Evolutionary conservation across 2,329 filamentous ascomycete species (phyloP).

Genomic region (Claviceps humidiphila): DNA sequence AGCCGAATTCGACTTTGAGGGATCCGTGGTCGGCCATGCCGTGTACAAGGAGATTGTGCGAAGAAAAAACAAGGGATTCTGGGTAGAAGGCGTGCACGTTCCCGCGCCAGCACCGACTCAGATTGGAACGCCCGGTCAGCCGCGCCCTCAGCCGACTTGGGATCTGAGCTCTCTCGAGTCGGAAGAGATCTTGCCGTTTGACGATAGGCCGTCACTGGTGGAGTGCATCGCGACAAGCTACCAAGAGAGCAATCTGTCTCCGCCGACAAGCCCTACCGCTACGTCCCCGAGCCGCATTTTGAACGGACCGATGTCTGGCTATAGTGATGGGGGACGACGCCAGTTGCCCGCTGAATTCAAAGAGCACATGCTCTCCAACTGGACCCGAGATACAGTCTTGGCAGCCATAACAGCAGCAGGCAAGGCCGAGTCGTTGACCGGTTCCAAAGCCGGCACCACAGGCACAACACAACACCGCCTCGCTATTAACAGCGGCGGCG

Average conservation of each 20-base stretch:
- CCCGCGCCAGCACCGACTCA: constrained; percentile 53
- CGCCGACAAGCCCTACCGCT: constrained; percentile 53
- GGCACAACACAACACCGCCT: constrained; percentile 40
- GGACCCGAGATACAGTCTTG: constrained; percentile 65
- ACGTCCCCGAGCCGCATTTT: constrained; percentile 54
- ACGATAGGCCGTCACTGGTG: constrained; percentile 57
- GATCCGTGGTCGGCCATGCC: constrained; percentile 52
- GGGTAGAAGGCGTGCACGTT: constrained; percentile 61
- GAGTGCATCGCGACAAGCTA: constrained; percentile 64
- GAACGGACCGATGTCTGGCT: constrained; percentile 47
- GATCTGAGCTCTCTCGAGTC: constrained; percentile 42
- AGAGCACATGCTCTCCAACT: constrained; percentile 66
- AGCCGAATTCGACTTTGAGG: constrained; percentile 65
- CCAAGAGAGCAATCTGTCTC: constrained; percentile 44
- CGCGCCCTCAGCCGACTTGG: constrained; percentile 30
- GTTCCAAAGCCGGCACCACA: constrained; percentile 55
- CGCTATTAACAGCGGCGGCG: constrained; percentile 31
- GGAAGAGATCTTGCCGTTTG: constrained; percentile 60
- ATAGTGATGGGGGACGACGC: constrained; percentile 27
- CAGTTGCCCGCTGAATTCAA: constrained; percentile 53
- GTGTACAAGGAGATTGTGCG: constrained; percentile 66
- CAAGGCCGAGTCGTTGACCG: constrained; percentile 61
- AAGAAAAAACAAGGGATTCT: constrained; percentile 61
- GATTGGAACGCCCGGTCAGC: constrained; percentile 41
- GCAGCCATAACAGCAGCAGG: constrained; percentile 54